Evolutionary conservation across 441 rosid species (phyloP).

Genomic region (Pelargonium citronellum): DNA sequence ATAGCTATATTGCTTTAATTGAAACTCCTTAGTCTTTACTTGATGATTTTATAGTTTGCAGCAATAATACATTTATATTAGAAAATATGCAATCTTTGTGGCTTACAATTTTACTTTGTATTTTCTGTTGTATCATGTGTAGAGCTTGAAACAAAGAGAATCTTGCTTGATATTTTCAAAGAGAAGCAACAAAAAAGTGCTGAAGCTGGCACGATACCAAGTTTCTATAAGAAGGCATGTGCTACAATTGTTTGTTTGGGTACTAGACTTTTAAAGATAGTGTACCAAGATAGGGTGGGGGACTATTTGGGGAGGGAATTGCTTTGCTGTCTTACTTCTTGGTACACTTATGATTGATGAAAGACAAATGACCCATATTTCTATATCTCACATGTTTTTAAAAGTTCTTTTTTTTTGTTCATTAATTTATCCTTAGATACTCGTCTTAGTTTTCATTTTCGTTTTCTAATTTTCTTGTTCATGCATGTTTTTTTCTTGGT

Average conservation of each 20-base stretch:
- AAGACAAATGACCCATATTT: no score
- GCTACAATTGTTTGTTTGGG: slow-evolving; percentile 14
- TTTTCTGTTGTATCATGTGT: slow-evolving; percentile 16
- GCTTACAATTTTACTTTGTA: not conserved
- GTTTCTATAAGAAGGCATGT: slow-evolving; percentile 92
- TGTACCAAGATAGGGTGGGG: not conserved
- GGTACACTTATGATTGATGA: not conserved
- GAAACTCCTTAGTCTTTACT: no score
- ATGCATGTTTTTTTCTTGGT: slow-evolving; percentile 22
- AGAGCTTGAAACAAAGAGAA: slow-evolving; percentile 98
- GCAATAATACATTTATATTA: no score
- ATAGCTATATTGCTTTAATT: no score
- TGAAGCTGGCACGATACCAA: slow-evolving; percentile 81
- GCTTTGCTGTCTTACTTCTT: not conserved
- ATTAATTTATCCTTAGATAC: not conserved
- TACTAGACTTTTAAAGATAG: slow-evolving; percentile 14
- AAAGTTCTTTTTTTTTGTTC: not conserved
- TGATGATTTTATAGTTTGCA: no score
- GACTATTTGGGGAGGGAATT: not conserved
- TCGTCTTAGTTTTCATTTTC: not conserved
- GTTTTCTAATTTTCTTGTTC: not conserved
- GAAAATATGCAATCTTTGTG: not conserved
- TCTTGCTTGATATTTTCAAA: slow-evolving; percentile 90
- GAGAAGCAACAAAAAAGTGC: slow-evolving; percentile 90
- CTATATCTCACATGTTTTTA: no score